Conservation (phyloP, 192 early-diverging fungal genomes). For the Bifiguratus adelaidae region DNA sequence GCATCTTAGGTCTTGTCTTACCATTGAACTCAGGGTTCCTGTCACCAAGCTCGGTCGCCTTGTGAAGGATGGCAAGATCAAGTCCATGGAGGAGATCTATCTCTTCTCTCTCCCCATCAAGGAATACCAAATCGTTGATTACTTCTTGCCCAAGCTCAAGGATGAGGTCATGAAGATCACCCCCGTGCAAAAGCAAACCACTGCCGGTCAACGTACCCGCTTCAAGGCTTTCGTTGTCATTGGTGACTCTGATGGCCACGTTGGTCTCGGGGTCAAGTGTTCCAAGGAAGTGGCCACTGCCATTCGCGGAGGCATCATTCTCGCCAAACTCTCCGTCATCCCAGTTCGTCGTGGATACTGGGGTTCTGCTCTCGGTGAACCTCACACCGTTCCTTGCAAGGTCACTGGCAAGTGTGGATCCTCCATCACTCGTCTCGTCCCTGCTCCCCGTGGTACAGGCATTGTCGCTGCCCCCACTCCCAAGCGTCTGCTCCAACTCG, state of each 20-base stretch:
- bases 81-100: slow-evolving; percentile 95
- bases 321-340: slow-evolving; percentile 96
- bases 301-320: slow-evolving; percentile 97
- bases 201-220: slow-evolving; percentile 98
- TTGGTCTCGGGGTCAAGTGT: slow-evolving; percentile 99
- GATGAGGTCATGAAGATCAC: slow-evolving; percentile 99
- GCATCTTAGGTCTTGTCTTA: too few relatives aligned
- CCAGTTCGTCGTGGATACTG: slow-evolving; percentile 98
- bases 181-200: slow-evolving; percentile 99
- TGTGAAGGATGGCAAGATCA: slow-evolving; percentile 96
- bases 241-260: slow-evolving; percentile 95
- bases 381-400: slow-evolving; percentile 97
- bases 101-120: slow-evolving; percentile 98
- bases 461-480: slow-evolving; percentile 93
- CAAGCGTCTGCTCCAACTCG: slow-evolving; percentile 92
- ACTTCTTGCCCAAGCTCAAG: slow-evolving; percentile 90
- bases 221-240: slow-evolving; percentile 99
- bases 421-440: slow-evolving; percentile 81
- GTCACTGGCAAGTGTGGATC: slow-evolving; percentile 95
- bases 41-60: slow-evolving; percentile 99
- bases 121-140: slow-evolving; percentile 98
- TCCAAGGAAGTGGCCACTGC: slow-evolving; percentile 99
- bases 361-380: slow-evolving; percentile 88
- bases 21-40: slow-evolving; percentile 51
- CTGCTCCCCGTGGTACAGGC: slow-evolving; percentile 97